phyloP scores from a whole-genome alignment of 1,139 yeast species.

The Geotrichum siamense region DNA sequence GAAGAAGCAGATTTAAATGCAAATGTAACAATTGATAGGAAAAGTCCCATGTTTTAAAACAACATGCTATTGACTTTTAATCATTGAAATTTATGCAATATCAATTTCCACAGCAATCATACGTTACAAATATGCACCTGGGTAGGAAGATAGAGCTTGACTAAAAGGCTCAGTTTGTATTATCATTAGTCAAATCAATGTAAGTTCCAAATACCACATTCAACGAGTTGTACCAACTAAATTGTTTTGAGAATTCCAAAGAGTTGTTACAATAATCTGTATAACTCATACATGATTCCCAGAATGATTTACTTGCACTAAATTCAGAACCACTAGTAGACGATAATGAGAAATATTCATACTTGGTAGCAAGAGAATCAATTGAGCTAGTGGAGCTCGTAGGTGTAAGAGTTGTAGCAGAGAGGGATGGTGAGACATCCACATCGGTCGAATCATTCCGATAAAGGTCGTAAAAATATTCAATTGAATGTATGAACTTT shows the following conservation, averaged over 20 bases:
- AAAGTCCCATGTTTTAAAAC: no score
- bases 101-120: no score
- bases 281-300: neutral
- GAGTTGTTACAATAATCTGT: neutral
- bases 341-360: neutral
- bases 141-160: no score
- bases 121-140: no score
- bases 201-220: neutral
- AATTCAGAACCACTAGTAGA: neutral
- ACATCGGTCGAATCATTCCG: neutral
- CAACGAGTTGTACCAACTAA: neutral
- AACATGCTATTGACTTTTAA: no score
- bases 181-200: no score
- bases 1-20: no score
- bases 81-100: no score
- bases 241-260: neutral
- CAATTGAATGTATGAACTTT: neutral
- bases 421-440: neutral
- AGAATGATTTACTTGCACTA: neutral
- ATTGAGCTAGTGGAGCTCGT: neutral
- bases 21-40: no score
- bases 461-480: neutral
- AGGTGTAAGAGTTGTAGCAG: slow-evolving; percentile 1
- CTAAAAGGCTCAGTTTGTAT: no score
- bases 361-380: neutral